phyloP scores from a whole-genome alignment of 768 basidiomycete species.

The Termitomyces sp. region DNA sequence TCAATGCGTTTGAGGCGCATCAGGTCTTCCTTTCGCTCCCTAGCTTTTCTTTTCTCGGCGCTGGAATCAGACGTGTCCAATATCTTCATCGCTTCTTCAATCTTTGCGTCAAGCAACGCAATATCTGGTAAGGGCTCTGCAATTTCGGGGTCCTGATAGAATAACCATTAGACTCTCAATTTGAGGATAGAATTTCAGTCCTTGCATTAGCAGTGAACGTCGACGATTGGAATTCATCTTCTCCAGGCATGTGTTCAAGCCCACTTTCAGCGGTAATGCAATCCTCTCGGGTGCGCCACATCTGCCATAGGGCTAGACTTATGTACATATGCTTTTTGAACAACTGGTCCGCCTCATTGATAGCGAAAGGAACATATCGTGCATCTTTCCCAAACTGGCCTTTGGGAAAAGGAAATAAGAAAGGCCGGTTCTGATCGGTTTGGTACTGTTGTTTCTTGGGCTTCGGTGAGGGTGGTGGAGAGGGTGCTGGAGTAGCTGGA shows the following conservation, averaged over 20 bases:
- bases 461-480: constrained; percentile 78
- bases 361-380: constrained; percentile 87
- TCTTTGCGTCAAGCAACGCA: constrained; percentile 65
- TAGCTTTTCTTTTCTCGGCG: constrained; percentile 55
- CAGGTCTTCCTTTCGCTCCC: constrained; percentile 71
- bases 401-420: constrained; percentile 93
- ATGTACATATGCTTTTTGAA: constrained; percentile 90
- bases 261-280: constrained; percentile 94
- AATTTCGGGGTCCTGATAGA: constrained; percentile 47
- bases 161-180: neutral
- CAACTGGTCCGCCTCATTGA: constrained; percentile 91
- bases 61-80: constrained; percentile 44
- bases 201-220: constrained; percentile 39
- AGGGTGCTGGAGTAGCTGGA: constrained; percentile 86
- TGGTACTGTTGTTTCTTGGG: constrained; percentile 99
- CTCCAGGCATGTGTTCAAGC: constrained; percentile 73
- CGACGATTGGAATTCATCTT: constrained; percentile 48
- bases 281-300: constrained; percentile 94
- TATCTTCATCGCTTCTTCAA: constrained; percentile 55
- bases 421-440: constrained; percentile 91
- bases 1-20: constrained; percentile 88
- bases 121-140: constrained; percentile 70
- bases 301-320: constrained; percentile 83
- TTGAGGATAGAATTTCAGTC: neutral
- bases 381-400: constrained; percentile 47